Evolutionary conservation across 2,329 filamentous ascomycete species (phyloP), one percentile per base, ranked within the genome.

Genomic region (Colletotrichum lindemuthianum): DNA sequence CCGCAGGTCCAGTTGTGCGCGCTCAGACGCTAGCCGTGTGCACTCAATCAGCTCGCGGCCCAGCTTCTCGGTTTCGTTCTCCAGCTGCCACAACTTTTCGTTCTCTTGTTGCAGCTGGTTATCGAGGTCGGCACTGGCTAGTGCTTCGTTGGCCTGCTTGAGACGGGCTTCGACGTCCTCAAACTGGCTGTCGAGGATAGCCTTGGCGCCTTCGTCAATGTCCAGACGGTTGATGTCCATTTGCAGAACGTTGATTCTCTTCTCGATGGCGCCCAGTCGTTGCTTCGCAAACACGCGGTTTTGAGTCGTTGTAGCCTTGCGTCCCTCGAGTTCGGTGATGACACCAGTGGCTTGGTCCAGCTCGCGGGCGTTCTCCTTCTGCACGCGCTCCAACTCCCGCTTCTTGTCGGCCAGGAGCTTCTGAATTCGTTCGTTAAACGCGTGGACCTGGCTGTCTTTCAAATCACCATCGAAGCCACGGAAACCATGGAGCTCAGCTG

Each of bases 181-280:
- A 52, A 92, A 86, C 57, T 90, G 89, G 13, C 89, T 86, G 70
- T 96, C 90, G 7, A 97, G 82, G 4, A 92, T 82, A 33, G 91
- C 91, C 74, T 92, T 92, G 37, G 87, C 87, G 4, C 94, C 94
- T 78, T 98, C 95, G 70, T 99, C 95, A 36, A 94, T 85, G 40
- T 91, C 86, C 59, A 99, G 90, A n/a, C 82, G 81, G 70, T 90
- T 85, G 37, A 93, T 81, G 37, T 91, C 87, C 50, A 81, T 84
- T 72, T 97, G 92, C 39, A 94, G 82, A 1, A 81, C 78, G 4
- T 78, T 78, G 7, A 90, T 87, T 58, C 91, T 91, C 72, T 85
- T 88, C 65, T 97, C 92, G 69, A 96, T 93, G 6, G 83, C 78
- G 1, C 82, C 80, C 65, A 97, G 93, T 50, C 92, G 88, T 69